Conservation (phyloP, 2,329 filamentous ascomycete species). For the Cordyceps farinosa region DNA sequence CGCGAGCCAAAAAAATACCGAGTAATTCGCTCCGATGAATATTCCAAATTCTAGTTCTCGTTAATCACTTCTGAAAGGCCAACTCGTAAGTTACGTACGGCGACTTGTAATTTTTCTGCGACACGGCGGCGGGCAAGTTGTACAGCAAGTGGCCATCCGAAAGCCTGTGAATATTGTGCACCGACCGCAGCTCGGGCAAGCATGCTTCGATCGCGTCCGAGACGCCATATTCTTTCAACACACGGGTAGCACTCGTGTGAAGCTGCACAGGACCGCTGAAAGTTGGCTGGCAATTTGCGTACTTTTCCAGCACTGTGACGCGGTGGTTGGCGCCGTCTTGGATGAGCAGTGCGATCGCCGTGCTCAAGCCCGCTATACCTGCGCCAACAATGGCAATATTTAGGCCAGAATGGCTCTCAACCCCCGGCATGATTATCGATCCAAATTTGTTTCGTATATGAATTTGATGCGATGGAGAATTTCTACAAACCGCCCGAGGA, state of each 20-base stretch:
- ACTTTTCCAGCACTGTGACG: conserved; percentile 3
- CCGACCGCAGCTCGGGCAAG: not conserved
- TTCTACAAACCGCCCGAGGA: not conserved
- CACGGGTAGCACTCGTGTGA: not conserved
- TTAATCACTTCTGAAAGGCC: not conserved
- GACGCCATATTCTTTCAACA: not conserved
- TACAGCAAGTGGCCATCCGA: not conserved
- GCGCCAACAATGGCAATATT: not conserved
- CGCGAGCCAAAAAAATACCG: not conserved
- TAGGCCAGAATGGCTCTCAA: not conserved
- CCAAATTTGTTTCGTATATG: no score
- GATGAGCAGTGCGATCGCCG: not conserved
- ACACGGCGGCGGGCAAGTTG: not conserved
- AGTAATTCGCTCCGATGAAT: not conserved
- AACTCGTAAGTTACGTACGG: not conserved
- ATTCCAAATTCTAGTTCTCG: not conserved
- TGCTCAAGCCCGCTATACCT: not conserved
- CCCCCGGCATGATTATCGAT: no score
- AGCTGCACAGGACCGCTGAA: conserved; percentile 1
- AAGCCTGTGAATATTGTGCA: not conserved
- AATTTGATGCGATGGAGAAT: not conserved
- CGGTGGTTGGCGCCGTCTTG: not conserved
- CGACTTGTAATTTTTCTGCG: not conserved
- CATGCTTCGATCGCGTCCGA: not conserved
- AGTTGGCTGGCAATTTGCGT: not conserved